These are phyloP conservation scores for Hirsutella minnesotensis DNA, from an alignment of 2,329 filamentous ascomycete species.

Conservation along the genomic window DNA sequence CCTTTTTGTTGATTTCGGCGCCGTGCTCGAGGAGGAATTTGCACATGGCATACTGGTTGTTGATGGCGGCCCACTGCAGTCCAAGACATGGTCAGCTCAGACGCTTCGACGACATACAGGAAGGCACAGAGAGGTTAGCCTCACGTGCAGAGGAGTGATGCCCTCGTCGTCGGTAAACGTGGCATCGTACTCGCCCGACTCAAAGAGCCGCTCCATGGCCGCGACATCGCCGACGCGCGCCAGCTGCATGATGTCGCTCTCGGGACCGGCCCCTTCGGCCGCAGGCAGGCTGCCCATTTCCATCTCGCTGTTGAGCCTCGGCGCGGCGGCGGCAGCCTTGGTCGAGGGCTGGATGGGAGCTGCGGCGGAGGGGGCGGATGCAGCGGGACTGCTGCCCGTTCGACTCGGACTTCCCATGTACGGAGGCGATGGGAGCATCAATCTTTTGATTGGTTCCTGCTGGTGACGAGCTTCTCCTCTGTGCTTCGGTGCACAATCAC, in stretches of 20 bases:
- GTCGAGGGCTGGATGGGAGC: constrained; percentile 39
- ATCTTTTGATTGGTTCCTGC: too few species aligned
- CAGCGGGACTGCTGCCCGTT: constrained; percentile 20
- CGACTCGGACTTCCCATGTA: constrained; percentile 30
- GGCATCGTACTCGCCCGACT: constrained; percentile 68
- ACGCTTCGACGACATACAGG: not conserved
- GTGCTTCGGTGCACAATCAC: too few species aligned
- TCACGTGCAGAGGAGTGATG: constrained; percentile 89
- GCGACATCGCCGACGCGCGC: constrained; percentile 77
- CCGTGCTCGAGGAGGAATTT: constrained; percentile 79
- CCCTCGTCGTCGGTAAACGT: constrained; percentile 81
- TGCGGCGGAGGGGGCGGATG: constrained; percentile 21
- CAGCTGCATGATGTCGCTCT: constrained; percentile 91
- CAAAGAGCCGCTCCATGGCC: constrained; percentile 82
- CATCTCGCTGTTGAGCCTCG: constrained; percentile 45
- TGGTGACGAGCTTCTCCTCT: too few species aligned
- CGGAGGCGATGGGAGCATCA: too few species aligned
- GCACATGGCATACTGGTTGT: constrained; percentile 96
- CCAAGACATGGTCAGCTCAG: not conserved
- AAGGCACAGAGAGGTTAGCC: constrained; percentile 14
- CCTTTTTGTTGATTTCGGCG: constrained; percentile 88
- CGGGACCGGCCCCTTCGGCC: constrained; percentile 17
- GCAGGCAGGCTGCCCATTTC: constrained; percentile 39
- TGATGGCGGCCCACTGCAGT: constrained; percentile 89
- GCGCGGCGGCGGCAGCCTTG: constrained; percentile 40